These are phyloP conservation scores for Verbena officinalis DNA, from an alignment of 257 asterid species.

Conservation along the genomic window DNA sequence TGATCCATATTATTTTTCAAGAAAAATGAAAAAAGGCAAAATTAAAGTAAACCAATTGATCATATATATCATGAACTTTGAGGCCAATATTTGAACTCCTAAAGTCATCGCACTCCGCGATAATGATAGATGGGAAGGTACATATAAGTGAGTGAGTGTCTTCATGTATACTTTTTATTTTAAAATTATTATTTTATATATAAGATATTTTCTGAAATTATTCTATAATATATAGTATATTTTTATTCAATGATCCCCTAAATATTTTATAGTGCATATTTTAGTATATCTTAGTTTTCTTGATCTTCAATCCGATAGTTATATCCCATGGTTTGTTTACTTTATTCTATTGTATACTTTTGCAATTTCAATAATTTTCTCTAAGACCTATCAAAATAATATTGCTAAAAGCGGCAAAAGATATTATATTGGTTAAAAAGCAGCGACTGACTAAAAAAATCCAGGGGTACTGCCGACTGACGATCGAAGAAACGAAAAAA, in stretches of 20 bases:
- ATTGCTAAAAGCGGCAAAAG: slow-evolving; percentile 36
- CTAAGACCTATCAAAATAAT: too few species aligned
- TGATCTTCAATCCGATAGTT: not conserved
- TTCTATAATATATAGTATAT: too few species aligned
- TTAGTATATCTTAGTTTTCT: too few species aligned
- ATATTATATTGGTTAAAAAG: slow-evolving; percentile 18
- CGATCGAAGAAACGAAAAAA: slow-evolving; percentile 9
- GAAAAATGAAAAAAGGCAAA: slow-evolving; percentile 28
- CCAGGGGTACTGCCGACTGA: not conserved
- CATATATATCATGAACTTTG: slow-evolving; percentile 36
- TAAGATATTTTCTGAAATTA: too few species aligned
- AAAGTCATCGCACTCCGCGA: slow-evolving; percentile 37
- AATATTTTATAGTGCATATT: too few species aligned
- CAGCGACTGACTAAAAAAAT: slow-evolving; percentile 37
- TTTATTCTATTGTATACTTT: not conserved
- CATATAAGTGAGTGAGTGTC: too few species aligned
- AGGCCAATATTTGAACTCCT: slow-evolving; percentile 33
- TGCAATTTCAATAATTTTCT: not conserved
- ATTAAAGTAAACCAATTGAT: slow-evolving; percentile 24
- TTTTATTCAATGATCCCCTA: too few species aligned
- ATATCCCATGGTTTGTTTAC: not conserved
- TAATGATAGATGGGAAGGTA: slow-evolving; percentile 39
- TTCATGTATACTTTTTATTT: too few species aligned
- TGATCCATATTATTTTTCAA: slow-evolving; percentile 26
- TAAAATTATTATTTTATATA: too few species aligned